A percentile compares a stretch with the other conserved stretches of the same genome.
Evolutionary conservation across 1,284 basidiomycete species (phyloP).

Genomic region (Melanopsichium pennsylvanicum): DNA sequence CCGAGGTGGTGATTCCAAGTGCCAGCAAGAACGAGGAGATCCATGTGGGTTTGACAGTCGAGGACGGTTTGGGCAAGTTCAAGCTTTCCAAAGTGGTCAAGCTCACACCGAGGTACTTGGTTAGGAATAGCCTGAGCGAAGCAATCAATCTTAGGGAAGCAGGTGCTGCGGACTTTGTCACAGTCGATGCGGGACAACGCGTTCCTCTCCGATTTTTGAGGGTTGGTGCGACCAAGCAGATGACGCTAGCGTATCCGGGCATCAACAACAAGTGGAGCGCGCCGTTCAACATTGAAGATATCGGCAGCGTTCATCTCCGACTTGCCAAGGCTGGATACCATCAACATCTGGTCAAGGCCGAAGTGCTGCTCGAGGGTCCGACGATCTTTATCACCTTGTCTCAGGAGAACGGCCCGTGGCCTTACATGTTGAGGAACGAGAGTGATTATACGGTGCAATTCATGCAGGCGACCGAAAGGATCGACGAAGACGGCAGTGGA

Average conservation of each 20-base stretch:
- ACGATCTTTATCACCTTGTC: conserved; percentile 86
- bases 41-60: conserved; percentile 89
- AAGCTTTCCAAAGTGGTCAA: conserved; percentile 95
- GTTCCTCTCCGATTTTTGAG: conserved; percentile 77
- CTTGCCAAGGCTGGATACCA: conserved; percentile 67
- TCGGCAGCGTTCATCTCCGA: conserved; percentile 84
- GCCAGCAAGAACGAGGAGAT: conserved; percentile 77
- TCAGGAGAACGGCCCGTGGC: conserved; percentile 78
- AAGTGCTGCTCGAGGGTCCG: conserved; percentile 84
- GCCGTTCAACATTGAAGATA: conserved; percentile 89
- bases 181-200: conserved; percentile 70
- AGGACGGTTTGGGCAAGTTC: conserved; percentile 88
- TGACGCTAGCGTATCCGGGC: conserved; percentile 84
- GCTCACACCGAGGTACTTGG: conserved; percentile 85
- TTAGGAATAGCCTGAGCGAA: conserved; percentile 81
- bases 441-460: conserved; percentile 79
- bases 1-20: conserved; percentile 79
- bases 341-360: conserved; percentile 77
- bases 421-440: conserved; percentile 88
- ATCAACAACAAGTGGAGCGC: conserved; percentile 85
- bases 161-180: conserved; percentile 70
- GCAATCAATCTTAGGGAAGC: conserved; percentile 85
- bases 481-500: conserved; percentile 30
- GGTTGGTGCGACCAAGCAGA: conserved; percentile 70
- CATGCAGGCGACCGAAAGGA: conserved; percentile 70